Percentiles rank a stretch among this genome's conserved stretches.
Conservation (phyloP, 2,329 filamentous ascomycete species). For the Apiospora saccharicola region DNA sequence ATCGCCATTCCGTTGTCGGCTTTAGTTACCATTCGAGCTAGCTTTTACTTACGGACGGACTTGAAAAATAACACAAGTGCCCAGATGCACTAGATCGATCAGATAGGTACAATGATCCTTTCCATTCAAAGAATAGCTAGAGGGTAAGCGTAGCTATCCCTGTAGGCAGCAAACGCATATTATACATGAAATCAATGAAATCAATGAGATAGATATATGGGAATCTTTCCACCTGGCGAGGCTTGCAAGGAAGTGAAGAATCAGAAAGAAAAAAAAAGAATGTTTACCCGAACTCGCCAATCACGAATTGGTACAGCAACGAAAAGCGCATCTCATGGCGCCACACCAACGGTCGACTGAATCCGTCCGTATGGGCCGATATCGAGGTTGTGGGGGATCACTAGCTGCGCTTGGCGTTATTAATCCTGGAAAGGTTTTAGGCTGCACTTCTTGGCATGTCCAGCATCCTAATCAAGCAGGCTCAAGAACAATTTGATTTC, state of each 20-base stretch:
- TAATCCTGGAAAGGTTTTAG: conserved; percentile 4
- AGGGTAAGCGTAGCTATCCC: neutral
- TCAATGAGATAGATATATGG: neutral
- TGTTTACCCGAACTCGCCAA: conserved; percentile 6
- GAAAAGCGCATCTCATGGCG: conserved; percentile 8
- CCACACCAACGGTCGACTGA: conserved; percentile 9
- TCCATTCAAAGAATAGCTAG: neutral
- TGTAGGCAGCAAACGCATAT: neutral
- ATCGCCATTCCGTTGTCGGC: neutral
- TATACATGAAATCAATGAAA: neutral
- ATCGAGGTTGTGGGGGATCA: neutral
- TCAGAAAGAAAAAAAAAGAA: neutral
- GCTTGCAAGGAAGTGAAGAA: neutral
- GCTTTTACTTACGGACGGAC: neutral
- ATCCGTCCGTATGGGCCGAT: conserved; percentile 19
- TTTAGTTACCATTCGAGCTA: neutral
- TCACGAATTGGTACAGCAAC: conserved; percentile 15
- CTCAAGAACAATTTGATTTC: neutral
- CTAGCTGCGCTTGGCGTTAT: neutral
- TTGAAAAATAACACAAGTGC: neutral
- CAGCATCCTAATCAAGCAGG: neutral
- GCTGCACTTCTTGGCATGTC: conserved; percentile 19
- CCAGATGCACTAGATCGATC: neutral
- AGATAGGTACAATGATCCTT: neutral
- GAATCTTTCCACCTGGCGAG: neutral